A percentile compares a stretch with the other conserved stretches of the same genome.
phyloP scores from a whole-genome alignment of 1,139 yeast genomes.

The Debaryomycetaceae sp. region DNA sequence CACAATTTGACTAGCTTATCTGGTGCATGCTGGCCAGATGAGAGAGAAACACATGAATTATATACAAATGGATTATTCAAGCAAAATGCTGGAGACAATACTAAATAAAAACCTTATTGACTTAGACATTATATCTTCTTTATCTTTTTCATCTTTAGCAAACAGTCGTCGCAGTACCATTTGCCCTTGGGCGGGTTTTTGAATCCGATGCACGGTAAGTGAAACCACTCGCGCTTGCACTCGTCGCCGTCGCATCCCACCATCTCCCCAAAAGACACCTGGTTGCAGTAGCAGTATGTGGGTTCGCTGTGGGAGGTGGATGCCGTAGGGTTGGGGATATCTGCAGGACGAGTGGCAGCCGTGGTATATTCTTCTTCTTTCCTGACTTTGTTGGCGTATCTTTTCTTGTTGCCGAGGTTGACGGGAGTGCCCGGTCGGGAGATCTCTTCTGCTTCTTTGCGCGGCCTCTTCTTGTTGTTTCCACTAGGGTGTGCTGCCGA shows the following conservation, averaged over 20 bases:
- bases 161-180: slow-evolving; percentile 96
- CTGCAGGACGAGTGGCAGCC: neutral
- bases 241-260: slow-evolving; percentile 96
- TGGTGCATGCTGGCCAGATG: no score
- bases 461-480: slow-evolving; percentile 16
- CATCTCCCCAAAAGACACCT: slow-evolving; percentile 97
- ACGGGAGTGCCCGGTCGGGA: slow-evolving; percentile 18
- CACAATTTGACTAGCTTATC: no score
- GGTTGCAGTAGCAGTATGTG: slow-evolving; percentile 92
- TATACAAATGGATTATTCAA: no score
- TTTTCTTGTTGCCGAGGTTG: slow-evolving; percentile 19
- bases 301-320: slow-evolving; percentile 50
- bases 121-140: slow-evolving; percentile 10
- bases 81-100: no score
- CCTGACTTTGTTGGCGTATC: slow-evolving; percentile 20
- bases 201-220: slow-evolving; percentile 90
- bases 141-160: slow-evolving; percentile 34
- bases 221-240: slow-evolving; percentile 96
- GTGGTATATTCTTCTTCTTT: slow-evolving; percentile 22
- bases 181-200: slow-evolving; percentile 90
- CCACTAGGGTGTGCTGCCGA: slow-evolving; percentile 1
- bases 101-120: no score
- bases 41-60: no score
- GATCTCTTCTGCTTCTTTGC: slow-evolving; percentile 15
- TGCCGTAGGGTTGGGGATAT: slow-evolving; percentile 1